Percentiles rank a stretch among this genome's conserved stretches.
These are phyloP conservation scores for Aspergillus affinis DNA, from an alignment of 495 filamentous ascomycete species.

Conservation along the genomic window DNA sequence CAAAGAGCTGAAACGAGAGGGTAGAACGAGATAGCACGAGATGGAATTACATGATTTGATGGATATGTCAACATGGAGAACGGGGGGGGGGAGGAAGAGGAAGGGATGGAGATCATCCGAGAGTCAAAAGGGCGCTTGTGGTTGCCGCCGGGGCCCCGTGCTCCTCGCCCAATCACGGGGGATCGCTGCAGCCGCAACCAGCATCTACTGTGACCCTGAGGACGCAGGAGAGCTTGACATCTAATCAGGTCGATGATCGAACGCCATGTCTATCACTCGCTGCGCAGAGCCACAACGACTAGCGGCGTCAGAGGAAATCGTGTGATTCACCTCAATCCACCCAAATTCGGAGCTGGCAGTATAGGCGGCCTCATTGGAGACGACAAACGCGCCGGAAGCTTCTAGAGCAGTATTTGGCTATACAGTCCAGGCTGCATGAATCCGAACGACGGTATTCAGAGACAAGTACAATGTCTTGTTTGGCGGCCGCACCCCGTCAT, in stretches of 20 bases:
- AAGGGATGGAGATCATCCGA: too few species aligned
- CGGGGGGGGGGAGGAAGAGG: too few species aligned
- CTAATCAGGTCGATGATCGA: slow-evolving; percentile 19
- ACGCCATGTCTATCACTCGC: slow-evolving; percentile 9
- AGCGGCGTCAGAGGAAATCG: slow-evolving; percentile 9
- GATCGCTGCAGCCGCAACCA: slow-evolving; percentile 15
- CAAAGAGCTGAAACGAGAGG: background rate
- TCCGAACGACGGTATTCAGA: slow-evolving; percentile 15
- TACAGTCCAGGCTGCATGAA: slow-evolving; percentile 19
- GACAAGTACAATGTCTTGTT: slow-evolving; percentile 22
- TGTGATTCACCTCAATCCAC: slow-evolving; percentile 14
- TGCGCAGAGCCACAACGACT: slow-evolving; percentile 15
- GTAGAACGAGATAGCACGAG: background rate
- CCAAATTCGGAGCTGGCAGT: too few species aligned
- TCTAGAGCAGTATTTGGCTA: slow-evolving; percentile 20
- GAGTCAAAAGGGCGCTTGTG: too few species aligned
- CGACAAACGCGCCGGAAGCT: background rate
- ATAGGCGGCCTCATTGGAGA: slow-evolving; percentile 7
- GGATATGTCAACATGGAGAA: background rate
- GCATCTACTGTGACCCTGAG: slow-evolving; percentile 11
- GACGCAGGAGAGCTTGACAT: background rate
- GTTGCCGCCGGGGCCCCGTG: too few species aligned
- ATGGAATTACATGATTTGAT: background rate
- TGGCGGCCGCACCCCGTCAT: slow-evolving; percentile 14
- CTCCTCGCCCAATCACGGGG: too few species aligned